phyloP scores from a whole-genome alignment of 1,284 basidiomycete genomes.

The Leccinum solheimii region DNA sequence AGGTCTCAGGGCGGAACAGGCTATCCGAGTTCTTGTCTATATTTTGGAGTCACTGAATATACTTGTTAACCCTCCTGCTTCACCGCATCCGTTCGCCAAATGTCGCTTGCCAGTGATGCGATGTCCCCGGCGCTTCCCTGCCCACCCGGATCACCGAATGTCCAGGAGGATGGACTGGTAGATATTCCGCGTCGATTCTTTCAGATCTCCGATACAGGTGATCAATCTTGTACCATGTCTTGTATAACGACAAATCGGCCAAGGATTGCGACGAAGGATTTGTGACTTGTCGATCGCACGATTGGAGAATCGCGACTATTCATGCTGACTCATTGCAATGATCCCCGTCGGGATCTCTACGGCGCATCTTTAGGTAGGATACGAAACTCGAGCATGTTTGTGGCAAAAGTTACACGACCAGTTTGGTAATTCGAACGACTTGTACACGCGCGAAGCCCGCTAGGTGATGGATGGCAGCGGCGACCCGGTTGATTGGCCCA shows the following conservation, averaged over 20 bases:
- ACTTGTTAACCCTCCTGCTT: background rate
- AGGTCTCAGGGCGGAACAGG: background rate
- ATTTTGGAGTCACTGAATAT: slow-evolving; percentile 11
- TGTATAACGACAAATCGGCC: background rate
- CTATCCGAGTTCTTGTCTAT: background rate
- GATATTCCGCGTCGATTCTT: slow-evolving; percentile 4
- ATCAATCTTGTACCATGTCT: slow-evolving; percentile 3
- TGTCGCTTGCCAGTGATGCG: slow-evolving; percentile 16
- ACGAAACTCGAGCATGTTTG: background rate
- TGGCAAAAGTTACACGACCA: background rate
- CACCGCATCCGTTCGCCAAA: background rate
- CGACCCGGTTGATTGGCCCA: slow-evolving; percentile 10
- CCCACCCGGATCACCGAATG: slow-evolving; percentile 2
- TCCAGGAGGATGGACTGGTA: background rate
- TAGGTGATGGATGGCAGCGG: background rate
- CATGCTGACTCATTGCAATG: background rate
- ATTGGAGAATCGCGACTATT: background rate
- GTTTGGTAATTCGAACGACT: background rate
- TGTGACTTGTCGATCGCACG: background rate
- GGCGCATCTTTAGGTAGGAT: background rate
- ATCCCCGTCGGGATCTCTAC: slow-evolving; percentile 1
- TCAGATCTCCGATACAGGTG: slow-evolving; percentile 8
- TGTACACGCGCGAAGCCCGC: background rate
- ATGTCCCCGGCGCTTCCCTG: slow-evolving; percentile 17
- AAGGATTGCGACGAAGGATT: background rate